Conservation (phyloP, 2,329 filamentous ascomycete genomes). For the Stagonosporopsis vannaccii region DNA sequence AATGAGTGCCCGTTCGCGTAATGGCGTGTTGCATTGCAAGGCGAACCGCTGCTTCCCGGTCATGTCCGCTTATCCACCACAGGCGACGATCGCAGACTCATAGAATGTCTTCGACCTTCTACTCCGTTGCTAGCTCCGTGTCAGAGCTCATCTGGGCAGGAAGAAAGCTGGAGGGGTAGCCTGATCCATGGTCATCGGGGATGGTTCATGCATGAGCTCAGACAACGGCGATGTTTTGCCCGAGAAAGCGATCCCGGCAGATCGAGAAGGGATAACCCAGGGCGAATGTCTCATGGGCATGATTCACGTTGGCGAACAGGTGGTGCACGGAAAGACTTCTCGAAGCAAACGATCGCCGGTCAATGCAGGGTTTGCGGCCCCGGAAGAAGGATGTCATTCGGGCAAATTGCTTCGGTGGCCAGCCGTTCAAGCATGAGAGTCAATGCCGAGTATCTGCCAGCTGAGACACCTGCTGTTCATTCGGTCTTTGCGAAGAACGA, state of each 20-base stretch:
- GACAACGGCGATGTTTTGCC: slow-evolving; percentile 26
- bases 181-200: slow-evolving; percentile 23
- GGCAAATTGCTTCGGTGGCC: slow-evolving; percentile 6
- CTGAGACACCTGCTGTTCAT: slow-evolving; percentile 3
- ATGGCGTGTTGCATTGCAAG: slow-evolving; percentile 3
- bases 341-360: slow-evolving; percentile 30
- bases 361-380: slow-evolving; percentile 23
- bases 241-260: slow-evolving; percentile 31
- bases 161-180: slow-evolving; percentile 16
- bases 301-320: slow-evolving; percentile 33
- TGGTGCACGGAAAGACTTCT: slow-evolving; percentile 32
- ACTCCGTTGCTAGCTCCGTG: slow-evolving; percentile 23
- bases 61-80: slow-evolving; percentile 1
- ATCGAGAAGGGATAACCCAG: slow-evolving; percentile 23
- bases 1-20: slow-evolving; percentile 2
- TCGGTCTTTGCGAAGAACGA: slow-evolving; percentile 20
- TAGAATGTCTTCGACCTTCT: slow-evolving; percentile 25
- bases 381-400: slow-evolving; percentile 20
- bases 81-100: slow-evolving; percentile 12
- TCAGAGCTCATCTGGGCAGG: slow-evolving; percentile 18
- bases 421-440: slow-evolving; percentile 20
- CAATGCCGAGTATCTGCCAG: slow-evolving; percentile 31
- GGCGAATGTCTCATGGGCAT: slow-evolving; percentile 16
- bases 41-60: slow-evolving; percentile 9
- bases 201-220: slow-evolving; percentile 24